phyloP scores from a whole-genome alignment of 768 basidiomycete species.

The Lentinula detonsa region DNA sequence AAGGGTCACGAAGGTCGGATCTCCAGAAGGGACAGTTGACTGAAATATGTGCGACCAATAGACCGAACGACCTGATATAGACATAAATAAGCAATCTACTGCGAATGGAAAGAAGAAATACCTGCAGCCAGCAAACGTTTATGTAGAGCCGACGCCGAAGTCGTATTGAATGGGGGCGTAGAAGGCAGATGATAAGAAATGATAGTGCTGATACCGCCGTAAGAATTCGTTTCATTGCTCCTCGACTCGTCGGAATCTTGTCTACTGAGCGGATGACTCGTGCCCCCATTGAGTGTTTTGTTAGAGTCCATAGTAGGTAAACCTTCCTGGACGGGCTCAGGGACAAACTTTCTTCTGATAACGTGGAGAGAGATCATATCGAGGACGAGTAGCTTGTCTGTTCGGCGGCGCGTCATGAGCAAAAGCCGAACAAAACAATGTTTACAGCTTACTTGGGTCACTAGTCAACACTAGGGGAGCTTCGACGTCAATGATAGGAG shows the following conservation, averaged over 20 bases:
- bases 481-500: slow-evolving; percentile 26
- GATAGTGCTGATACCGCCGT: slow-evolving; percentile 18
- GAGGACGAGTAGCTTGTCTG: slow-evolving; percentile 19
- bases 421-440: background rate
- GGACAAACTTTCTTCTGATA: slow-evolving; percentile 18
- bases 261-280: background rate
- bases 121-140: slow-evolving; percentile 24
- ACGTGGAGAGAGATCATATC: slow-evolving; percentile 34
- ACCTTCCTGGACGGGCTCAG: background rate
- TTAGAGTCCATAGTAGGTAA: background rate
- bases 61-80: slow-evolving; percentile 19
- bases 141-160: slow-evolving; percentile 20
- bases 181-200: slow-evolving; percentile 30
- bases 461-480: slow-evolving; percentile 16
- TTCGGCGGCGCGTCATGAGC: background rate
- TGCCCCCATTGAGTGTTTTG: background rate
- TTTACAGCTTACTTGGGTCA: background rate
- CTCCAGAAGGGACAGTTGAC: slow-evolving; percentile 14
- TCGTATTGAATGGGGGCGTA: slow-evolving; percentile 12
- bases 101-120: background rate
- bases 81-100: background rate
- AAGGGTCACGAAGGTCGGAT: slow-evolving; percentile 26
- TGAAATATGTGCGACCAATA: slow-evolving; percentile 28
- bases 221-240: background rate
- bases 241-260: background rate